Conservation (phyloP, 116 monocot species). For the Trichopus zeylanicus region DNA sequence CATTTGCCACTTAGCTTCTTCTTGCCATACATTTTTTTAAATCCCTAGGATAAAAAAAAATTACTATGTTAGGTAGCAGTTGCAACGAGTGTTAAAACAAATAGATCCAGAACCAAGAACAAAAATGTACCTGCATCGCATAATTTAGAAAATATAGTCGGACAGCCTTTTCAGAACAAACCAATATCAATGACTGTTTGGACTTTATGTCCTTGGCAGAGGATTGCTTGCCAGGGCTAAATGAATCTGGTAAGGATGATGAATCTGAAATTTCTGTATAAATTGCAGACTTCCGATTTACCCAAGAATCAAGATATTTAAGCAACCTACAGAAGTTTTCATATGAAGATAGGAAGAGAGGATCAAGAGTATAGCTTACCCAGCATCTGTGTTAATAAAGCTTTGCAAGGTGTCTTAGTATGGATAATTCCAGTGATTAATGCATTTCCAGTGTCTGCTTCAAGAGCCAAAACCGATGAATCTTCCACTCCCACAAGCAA, state of each 20-base stretch:
- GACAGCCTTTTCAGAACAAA: constrained; percentile 79
- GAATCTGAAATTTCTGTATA: too few species aligned
- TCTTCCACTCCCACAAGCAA: constrained; percentile 59
- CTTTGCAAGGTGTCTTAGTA: constrained; percentile 61
- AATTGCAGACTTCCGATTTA: too few species aligned
- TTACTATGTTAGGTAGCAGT: not conserved
- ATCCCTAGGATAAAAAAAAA: constrained; percentile 41
- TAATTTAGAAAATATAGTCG: constrained; percentile 58
- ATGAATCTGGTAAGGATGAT: too few species aligned
- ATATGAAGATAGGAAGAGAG: not conserved
- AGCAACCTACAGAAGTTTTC: not conserved
- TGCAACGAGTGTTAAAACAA: not conserved
- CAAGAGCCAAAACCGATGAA: constrained; percentile 71
- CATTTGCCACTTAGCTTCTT: constrained; percentile 60
- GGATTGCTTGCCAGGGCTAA: constrained; percentile 15
- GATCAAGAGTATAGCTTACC: constrained; percentile 24
- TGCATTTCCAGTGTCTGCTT: constrained; percentile 54
- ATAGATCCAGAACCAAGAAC: not conserved
- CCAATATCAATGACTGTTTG: constrained; percentile 42
- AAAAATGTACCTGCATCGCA: constrained; percentile 59
- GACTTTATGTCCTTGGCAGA: constrained; percentile 11
- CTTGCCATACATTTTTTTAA: constrained; percentile 66
- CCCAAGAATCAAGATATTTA: not conserved
- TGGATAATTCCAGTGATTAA: constrained; percentile 27
- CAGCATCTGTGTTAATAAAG: constrained; percentile 68